Conservation (phyloP, 1,284 basidiomycete species). For the Ustilago sp. region DNA sequence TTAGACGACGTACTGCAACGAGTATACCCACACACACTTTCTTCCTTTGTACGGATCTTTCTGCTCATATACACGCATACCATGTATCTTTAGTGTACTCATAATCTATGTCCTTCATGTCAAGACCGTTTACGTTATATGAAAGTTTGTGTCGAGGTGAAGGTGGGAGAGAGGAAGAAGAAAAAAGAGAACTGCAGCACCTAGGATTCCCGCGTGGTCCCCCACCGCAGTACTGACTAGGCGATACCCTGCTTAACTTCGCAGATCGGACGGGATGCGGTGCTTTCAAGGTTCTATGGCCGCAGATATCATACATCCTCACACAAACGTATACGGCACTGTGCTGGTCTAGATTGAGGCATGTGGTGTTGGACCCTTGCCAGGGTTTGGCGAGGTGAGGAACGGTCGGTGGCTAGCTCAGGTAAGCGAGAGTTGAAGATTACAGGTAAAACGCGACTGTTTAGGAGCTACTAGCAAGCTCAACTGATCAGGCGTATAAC, state of each 20-base stretch:
- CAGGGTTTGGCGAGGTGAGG: neutral
- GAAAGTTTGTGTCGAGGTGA: neutral
- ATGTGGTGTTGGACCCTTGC: neutral
- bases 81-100: slow-evolving; percentile 10
- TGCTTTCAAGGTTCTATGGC: slow-evolving; percentile 83
- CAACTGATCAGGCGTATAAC: too few relatives aligned
- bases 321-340: neutral
- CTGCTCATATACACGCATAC: neutral
- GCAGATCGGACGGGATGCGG: slow-evolving; percentile 84
- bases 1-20: neutral
- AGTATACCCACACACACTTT: slow-evolving; percentile 7
- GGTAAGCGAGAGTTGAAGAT: too few relatives aligned
- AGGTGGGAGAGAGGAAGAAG: neutral
- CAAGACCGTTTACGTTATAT: neutral
- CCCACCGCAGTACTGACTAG: slow-evolving; percentile 85
- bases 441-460: too few relatives aligned
- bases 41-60: neutral
- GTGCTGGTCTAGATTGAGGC: neutral
- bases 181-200: slow-evolving; percentile 77
- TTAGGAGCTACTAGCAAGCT: too few relatives aligned
- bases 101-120: neutral
- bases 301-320: slow-evolving; percentile 72
- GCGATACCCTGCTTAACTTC: slow-evolving; percentile 83
- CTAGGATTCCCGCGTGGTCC: slow-evolving; percentile 85
- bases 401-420: neutral